A percentile compares a stretch with the other conserved stretches of the same genome.
phyloP scores from a whole-genome alignment of 352 stramenopile species.

The Phytophthora constricta region DNA sequence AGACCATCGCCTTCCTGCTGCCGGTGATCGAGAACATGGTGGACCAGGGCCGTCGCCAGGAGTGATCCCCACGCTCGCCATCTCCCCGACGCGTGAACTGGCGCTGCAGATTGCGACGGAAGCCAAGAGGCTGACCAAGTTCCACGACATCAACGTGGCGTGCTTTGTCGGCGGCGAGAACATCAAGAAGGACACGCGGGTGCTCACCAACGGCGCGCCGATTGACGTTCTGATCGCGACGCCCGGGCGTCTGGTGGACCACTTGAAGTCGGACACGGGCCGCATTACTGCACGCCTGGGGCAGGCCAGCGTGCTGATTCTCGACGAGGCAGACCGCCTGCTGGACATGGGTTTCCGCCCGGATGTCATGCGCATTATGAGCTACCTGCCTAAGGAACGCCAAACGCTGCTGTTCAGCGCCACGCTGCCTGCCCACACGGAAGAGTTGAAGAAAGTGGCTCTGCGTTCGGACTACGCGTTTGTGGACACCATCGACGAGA shows the following conservation, averaged over 20 bases:
- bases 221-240: constrained; percentile 96
- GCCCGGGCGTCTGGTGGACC: constrained; percentile 95
- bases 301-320: constrained; percentile 68
- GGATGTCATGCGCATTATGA: constrained; percentile 93
- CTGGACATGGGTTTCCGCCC: constrained; percentile 96
- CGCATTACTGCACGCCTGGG: constrained; percentile 68
- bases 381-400: constrained; percentile 57
- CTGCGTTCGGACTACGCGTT: constrained; percentile 89
- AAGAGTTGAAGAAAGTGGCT: constrained; percentile 89
- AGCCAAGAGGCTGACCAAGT: constrained; percentile 85
- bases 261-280: constrained; percentile 93
- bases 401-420: constrained; percentile 98
- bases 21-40: constrained; percentile 84
- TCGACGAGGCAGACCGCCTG: constrained; percentile 97
- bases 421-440: constrained; percentile 90
- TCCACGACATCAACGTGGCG: constrained; percentile 72
- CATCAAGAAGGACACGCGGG: constrained; percentile 71
- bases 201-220: constrained; percentile 38
- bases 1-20: constrained; percentile 91
- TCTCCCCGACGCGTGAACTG: constrained; percentile 96
- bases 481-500: constrained; percentile 93
- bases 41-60: constrained; percentile 61
- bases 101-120: constrained; percentile 95
- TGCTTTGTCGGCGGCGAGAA: constrained; percentile 92
- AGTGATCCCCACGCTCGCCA: constrained; percentile 91